Percentiles rank a stretch among this genome's conserved stretches.
Conservation (phyloP, 352 stramenopile genomes). For the Pythium graminicola region DNA sequence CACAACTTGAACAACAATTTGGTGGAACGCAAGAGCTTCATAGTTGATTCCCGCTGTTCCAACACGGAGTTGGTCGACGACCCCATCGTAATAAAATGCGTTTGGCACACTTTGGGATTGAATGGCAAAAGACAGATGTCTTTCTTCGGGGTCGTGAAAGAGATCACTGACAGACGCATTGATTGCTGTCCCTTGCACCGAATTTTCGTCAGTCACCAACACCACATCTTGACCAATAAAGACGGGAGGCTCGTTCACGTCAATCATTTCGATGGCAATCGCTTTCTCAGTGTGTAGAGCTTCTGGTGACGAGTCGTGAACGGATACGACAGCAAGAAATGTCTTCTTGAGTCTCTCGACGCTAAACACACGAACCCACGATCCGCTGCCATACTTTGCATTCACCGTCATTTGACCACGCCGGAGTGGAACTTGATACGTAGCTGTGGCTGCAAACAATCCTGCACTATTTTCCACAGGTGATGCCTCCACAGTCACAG, state of each 20-base stretch:
- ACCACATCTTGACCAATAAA: conserved; percentile 3
- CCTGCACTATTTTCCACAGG: background rate
- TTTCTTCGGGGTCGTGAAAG: conserved; percentile 23
- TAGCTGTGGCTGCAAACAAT: background rate
- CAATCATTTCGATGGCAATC: conserved; percentile 12
- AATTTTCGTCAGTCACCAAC: conserved; percentile 18
- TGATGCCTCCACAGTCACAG: background rate
- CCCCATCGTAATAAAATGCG: conserved; percentile 44
- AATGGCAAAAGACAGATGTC: conserved; percentile 19
- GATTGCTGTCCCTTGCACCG: conserved; percentile 4
- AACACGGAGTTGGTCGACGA: conserved; percentile 28
- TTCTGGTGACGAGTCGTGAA: conserved; percentile 33
- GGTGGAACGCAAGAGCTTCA: conserved; percentile 20
- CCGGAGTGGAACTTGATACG: conserved; percentile 9
- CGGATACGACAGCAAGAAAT: conserved; percentile 28
- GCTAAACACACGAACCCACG: conserved; percentile 33
- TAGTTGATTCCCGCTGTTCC: conserved; percentile 30
- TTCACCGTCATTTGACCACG: conserved; percentile 20
- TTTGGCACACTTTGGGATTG: conserved; percentile 28
- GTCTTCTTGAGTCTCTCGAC: conserved; percentile 31
- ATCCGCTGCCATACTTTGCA: conserved; percentile 20
- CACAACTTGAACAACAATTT: conserved; percentile 15
- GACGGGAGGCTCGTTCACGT: conserved; percentile 22
- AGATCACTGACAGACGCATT: conserved; percentile 4
- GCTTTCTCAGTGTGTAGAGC: conserved; percentile 14